These are phyloP conservation scores for Sphagnum tenellum DNA, from an alignment of 225 moss, liverwort and hornwort genomes.

Conservation along the genomic window DNA sequence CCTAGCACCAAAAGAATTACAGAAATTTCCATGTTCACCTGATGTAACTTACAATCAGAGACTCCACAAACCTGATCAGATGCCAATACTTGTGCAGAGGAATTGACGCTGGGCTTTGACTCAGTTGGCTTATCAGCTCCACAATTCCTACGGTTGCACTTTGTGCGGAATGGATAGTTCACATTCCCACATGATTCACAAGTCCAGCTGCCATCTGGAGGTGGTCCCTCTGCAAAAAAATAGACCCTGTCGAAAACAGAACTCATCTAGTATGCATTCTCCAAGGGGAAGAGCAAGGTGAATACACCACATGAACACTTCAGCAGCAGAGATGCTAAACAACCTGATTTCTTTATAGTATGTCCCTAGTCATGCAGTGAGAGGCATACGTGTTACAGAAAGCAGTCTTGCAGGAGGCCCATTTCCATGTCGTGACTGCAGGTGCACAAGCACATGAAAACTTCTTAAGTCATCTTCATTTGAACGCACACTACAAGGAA, in stretches of 20 bases:
- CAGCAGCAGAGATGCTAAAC: too few species aligned
- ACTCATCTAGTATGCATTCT: too few species aligned
- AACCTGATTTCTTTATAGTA: too few species aligned
- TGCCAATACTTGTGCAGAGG: constrained; percentile 69
- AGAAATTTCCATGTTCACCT: constrained; percentile 15
- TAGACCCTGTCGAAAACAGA: too few species aligned
- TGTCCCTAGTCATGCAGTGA: too few species aligned
- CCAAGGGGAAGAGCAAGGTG: too few species aligned
- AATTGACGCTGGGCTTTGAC: constrained; percentile 61
- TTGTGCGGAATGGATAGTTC: constrained; percentile 98
- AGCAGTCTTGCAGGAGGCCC: constrained; percentile 80
- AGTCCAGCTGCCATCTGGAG: constrained; percentile 99
- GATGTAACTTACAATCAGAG: constrained; percentile 21
- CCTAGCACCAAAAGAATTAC: not conserved
- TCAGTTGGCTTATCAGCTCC: constrained; percentile 98
- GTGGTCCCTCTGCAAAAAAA: constrained; percentile 73
- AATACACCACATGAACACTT: too few species aligned
- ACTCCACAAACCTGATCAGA: constrained; percentile 92
- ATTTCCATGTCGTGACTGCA: constrained; percentile 51
- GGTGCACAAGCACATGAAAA: too few species aligned
- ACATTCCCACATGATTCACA: constrained; percentile 98
- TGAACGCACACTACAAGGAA: too few species aligned
- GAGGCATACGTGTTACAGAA: constrained; percentile 68
- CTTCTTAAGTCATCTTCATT: too few species aligned
- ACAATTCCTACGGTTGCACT: constrained; percentile 98